Percentiles rank a stretch among this genome's conserved stretches.
Evolutionary conservation across 2,329 filamentous ascomycete genomes (phyloP).

Genomic region (Penicillium vulpinum): DNA sequence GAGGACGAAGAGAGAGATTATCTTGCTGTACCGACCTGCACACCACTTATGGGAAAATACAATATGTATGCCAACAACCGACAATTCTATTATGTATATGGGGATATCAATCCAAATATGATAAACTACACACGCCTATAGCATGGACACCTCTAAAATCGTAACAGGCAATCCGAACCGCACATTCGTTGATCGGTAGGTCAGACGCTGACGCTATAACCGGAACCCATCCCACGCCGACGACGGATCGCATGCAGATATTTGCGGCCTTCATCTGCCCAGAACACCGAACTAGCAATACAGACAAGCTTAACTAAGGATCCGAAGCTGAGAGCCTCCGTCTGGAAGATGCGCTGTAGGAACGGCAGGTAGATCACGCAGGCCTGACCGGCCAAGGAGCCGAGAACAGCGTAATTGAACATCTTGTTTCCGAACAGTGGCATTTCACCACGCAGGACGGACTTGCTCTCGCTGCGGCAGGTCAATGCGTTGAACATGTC

Average conservation of each 20-base stretch:
- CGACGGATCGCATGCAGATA: constrained; percentile 49
- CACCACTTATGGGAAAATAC: background rate
- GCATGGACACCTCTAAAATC: constrained; percentile 6
- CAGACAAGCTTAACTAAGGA: constrained; percentile 73
- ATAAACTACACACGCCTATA: constrained; percentile 9
- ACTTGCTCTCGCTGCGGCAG: constrained; percentile 89
- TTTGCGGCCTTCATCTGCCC: constrained; percentile 89
- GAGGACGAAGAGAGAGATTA: no score
- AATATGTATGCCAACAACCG: background rate
- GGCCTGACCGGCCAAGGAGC: constrained; percentile 80
- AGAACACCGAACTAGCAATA: constrained; percentile 88
- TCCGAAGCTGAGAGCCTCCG: constrained; percentile 72
- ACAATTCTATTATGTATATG: constrained; percentile 11
- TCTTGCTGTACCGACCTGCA: no score
- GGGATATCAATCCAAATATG: constrained; percentile 9
- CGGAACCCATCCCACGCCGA: constrained; percentile 35
- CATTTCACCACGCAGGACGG: constrained; percentile 80
- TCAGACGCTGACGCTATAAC: constrained; percentile 47
- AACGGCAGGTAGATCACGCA: constrained; percentile 94
- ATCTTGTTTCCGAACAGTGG: constrained; percentile 82
- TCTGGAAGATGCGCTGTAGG: constrained; percentile 93
- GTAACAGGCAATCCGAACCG: constrained; percentile 4
- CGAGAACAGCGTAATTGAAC: constrained; percentile 93
- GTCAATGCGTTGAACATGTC: constrained; percentile 99
- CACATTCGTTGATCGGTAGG: background rate